Evolutionary conservation across 495 filamentous ascomycete genomes (phyloP).

Genomic region (Aspergillus incahuasiensis): DNA sequence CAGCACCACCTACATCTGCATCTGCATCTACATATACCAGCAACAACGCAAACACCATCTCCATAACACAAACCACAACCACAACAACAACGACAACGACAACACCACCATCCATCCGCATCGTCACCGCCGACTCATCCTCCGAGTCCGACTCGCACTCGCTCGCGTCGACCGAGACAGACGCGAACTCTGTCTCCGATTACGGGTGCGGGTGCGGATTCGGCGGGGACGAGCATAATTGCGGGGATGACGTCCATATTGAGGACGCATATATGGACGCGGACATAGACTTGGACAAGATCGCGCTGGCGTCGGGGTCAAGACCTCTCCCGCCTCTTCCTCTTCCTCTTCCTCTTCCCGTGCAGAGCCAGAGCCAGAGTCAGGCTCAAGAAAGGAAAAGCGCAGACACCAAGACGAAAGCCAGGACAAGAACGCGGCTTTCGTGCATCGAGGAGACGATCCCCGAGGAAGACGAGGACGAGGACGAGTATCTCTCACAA

Average conservation of each 20-base stretch:
- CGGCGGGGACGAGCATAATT: background rate
- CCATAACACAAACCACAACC: background rate
- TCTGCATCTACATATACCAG: background rate
- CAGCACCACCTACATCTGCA: too few relatives aligned
- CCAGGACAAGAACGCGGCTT: slow-evolving; percentile 13
- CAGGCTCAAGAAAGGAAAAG: slow-evolving; percentile 1
- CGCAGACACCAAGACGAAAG: too few relatives aligned
- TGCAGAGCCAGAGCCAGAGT: background rate
- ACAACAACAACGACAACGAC: background rate
- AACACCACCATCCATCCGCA: slow-evolving; percentile 11
- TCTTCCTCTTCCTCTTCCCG: background rate
- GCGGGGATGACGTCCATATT: background rate
- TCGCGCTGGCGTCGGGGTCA: background rate
- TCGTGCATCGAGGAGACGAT: slow-evolving; percentile 17
- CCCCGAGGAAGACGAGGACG: slow-evolving; percentile 14
- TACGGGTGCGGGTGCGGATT: background rate
- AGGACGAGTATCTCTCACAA: slow-evolving; percentile 1
- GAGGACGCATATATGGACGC: too few relatives aligned
- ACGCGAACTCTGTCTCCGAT: background rate
- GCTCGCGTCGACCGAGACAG: background rate
- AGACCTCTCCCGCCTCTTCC: background rate
- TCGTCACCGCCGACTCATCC: slow-evolving; percentile 10
- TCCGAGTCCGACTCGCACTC: slow-evolving; percentile 5
- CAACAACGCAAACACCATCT: background rate
- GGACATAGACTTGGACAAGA: background rate